Evolutionary conservation across 306 rosid genomes (phyloP).

Genomic region (Clitoria ternatea): DNA sequence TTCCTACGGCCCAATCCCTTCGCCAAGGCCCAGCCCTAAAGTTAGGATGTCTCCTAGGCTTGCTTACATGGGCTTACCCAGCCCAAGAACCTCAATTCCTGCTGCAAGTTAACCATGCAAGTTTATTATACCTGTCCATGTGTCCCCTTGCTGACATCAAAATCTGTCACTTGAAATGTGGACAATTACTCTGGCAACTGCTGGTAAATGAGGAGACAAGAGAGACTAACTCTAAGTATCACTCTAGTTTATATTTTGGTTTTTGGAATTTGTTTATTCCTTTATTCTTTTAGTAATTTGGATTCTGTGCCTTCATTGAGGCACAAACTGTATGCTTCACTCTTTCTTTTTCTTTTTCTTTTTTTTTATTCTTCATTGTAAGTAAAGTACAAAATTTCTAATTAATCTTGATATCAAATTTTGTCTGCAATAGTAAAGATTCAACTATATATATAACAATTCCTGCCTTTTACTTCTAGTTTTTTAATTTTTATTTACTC

Average conservation of each 20-base stretch:
- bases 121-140: neutral
- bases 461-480: neutral
- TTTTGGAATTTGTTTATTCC: constrained; percentile 1
- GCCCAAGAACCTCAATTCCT: constrained; percentile 62
- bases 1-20: constrained; percentile 84
- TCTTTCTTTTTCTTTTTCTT: neutral
- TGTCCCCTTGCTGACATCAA: neutral
- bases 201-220: neutral
- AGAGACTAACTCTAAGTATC: neutral
- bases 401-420: neutral
- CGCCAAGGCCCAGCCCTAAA: constrained; percentile 96
- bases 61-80: constrained; percentile 75
- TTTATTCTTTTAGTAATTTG: constrained; percentile 26
- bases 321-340: neutral
- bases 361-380: constrained; percentile 2
- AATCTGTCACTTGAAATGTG: neutral
- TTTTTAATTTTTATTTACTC: neutral
- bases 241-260: neutral
- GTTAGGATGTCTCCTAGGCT: constrained; percentile 77
- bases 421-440: neutral
- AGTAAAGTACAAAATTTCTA: neutral
- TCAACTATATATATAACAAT: neutral
- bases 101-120: constrained; percentile 13
- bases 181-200: neutral
- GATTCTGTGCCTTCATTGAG: neutral